These are phyloP conservation scores for Aspergillus hancockii DNA, from an alignment of 495 filamentous ascomycete genomes.

Conservation along the genomic window DNA sequence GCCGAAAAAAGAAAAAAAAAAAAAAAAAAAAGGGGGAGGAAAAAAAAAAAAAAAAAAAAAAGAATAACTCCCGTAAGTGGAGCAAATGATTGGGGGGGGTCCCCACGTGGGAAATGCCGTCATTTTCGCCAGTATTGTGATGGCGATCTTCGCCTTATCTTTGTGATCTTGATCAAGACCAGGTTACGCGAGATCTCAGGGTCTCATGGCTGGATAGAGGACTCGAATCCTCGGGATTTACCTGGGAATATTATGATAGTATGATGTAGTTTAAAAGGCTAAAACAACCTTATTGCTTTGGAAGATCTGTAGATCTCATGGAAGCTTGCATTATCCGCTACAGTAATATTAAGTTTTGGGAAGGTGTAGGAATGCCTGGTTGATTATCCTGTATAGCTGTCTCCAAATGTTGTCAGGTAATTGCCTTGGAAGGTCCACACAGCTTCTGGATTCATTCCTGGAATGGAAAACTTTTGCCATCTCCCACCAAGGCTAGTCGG, in stretches of 20 bases:
- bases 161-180: not conserved
- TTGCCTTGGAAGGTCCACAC: not conserved
- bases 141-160: not conserved
- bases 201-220: not conserved
- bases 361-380: no score
- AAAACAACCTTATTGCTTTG: not conserved
- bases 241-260: not conserved
- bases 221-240: not conserved
- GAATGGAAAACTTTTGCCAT: not conserved
- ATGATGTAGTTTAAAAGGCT: not conserved
- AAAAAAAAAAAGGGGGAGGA: no score
- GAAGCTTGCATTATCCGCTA: not conserved
- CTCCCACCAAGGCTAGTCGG: not conserved
- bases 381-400: no score
- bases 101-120: conserved; percentile 6
- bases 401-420: not conserved
- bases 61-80: conserved; percentile 6
- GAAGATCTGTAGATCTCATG: no score
- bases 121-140: not conserved
- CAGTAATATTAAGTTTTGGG: no score
- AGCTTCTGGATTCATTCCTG: not conserved
- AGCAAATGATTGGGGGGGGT: not conserved
- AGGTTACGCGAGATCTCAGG: not conserved
- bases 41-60: conserved; percentile 6
- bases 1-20: no score